Conservation (phyloP, 2,329 filamentous ascomycete species). For the Rhynchosporium secalis region DNA sequence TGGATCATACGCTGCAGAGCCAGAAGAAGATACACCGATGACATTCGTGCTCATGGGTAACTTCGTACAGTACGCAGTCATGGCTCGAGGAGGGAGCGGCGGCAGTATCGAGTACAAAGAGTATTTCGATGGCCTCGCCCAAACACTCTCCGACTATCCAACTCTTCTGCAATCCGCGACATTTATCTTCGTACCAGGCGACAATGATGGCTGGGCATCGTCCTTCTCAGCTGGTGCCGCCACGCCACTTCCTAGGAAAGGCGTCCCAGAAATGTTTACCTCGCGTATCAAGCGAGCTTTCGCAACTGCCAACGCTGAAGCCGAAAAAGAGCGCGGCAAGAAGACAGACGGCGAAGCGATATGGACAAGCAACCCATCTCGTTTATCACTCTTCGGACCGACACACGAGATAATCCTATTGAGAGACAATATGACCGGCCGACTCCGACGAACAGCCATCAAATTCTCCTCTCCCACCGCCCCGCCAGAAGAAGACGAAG, state of each 20-base stretch:
- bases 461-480: conserved; percentile 56
- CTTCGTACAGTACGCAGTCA: conserved; percentile 68
- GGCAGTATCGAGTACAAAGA: conserved; percentile 97
- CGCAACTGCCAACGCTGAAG: conserved; percentile 72
- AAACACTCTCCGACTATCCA: conserved; percentile 80
- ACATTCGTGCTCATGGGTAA: conserved; percentile 84
- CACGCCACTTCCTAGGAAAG: conserved; percentile 66
- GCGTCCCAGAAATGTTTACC: conserved; percentile 86
- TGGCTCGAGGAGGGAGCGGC: conserved; percentile 67
- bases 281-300: conserved; percentile 81
- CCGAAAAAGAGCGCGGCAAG: conserved; percentile 50
- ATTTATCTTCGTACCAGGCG: conserved; percentile 91
- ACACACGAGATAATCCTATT: conserved; percentile 85
- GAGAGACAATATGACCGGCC: conserved; percentile 79
- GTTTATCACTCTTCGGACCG: conserved; percentile 82
- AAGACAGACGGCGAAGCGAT: conserved; percentile 69
- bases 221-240: conserved; percentile 77
- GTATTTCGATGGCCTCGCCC: conserved; percentile 85
- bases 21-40: conserved; percentile 67
- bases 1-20: conserved; percentile 66
- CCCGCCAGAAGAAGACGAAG: conserved; percentile 37
- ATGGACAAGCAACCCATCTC: conserved; percentile 86
- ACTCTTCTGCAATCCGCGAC: conserved; percentile 74
- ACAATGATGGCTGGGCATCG: conserved; percentile 96
- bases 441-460: conserved; percentile 75